Evolutionary conservation across 2,329 filamentous ascomycete genomes (phyloP).

Genomic region (Teratosphaeria zuluensis): DNA sequence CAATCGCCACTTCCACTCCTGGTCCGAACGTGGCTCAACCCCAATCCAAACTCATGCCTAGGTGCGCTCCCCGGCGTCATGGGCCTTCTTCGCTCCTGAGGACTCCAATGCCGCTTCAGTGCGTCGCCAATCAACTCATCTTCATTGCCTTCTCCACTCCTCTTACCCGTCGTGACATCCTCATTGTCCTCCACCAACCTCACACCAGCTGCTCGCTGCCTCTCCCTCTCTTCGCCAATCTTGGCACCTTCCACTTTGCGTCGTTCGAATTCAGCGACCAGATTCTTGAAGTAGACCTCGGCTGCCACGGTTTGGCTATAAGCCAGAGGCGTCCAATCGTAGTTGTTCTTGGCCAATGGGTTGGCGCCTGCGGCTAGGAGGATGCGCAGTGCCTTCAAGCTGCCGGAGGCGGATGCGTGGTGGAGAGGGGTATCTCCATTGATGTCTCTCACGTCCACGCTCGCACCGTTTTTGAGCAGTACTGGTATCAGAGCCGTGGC

Average conservation of each 20-base stretch:
- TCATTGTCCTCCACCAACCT: constrained; percentile 16
- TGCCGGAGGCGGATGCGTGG: constrained; percentile 74
- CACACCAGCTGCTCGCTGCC: constrained; percentile 19
- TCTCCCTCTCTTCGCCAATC: constrained; percentile 21
- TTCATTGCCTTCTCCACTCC: constrained; percentile 8
- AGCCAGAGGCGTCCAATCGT: constrained; percentile 73
- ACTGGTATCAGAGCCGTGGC: constrained; percentile 36
- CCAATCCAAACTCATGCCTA: constrained; percentile 17
- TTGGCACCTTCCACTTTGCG: constrained; percentile 39
- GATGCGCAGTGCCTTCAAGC: constrained; percentile 66
- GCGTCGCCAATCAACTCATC: constrained; percentile 19
- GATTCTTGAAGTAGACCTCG: constrained; percentile 71
- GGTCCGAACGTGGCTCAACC: constrained; percentile 14
- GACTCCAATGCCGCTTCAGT: constrained; percentile 24
- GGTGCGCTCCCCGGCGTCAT: constrained; percentile 24
- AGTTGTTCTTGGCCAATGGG: constrained; percentile 60
- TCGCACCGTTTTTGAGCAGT: constrained; percentile 25
- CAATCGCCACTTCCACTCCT: constrained; percentile 10
- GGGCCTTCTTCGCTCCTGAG: constrained; percentile 19
- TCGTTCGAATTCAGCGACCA: constrained; percentile 63
- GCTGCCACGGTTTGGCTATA: constrained; percentile 76
- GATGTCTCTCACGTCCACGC: constrained; percentile 39
- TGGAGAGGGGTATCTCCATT: constrained; percentile 82
- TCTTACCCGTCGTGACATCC: not conserved
- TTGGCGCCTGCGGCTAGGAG: constrained; percentile 71